phyloP scores from a whole-genome alignment of 176 grass and related monocot genomes.

The Sorghum bicolor region Sorghum_bicolor_NCBIv3 NC_012879.2:638501-639000 shows the following conservation, averaged over 20 bases:
- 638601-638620: conserved; percentile 30
- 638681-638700: conserved; percentile 27
- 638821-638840: conserved; percentile 20
- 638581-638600: conserved; percentile 29
- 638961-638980: conserved; percentile 57
- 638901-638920: conserved; percentile 3
- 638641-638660: conserved; percentile 6
- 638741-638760: conserved; percentile 37
- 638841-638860: neutral
- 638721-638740: conserved; percentile 22
- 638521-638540: neutral
- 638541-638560: conserved; percentile 18
- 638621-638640: neutral
- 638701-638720: conserved; percentile 10
- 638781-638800: conserved; percentile 47
- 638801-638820: conserved; percentile 29
- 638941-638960: conserved; percentile 31
- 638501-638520: neutral
- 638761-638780: conserved; percentile 19
- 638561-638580: neutral
- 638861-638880: neutral
- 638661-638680: conserved; percentile 9
- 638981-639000: conserved; percentile 40
- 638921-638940: conserved; percentile 2
- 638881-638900: neutral